phyloP scores from a whole-genome alignment of 2,329 filamentous ascomycete genomes.

The Fusarium hostae region DNA sequence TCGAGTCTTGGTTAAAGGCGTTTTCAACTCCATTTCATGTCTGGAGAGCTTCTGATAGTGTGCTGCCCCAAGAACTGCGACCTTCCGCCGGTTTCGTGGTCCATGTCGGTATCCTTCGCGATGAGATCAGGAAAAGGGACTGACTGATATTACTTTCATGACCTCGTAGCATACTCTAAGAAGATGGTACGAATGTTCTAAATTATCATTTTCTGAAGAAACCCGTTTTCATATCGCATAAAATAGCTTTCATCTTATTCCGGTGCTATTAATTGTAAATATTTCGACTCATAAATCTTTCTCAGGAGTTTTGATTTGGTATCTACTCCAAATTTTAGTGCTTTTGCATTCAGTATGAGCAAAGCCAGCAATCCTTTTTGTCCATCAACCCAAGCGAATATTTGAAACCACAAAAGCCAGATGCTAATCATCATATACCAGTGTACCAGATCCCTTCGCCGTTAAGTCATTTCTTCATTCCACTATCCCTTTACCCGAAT shows the following conservation, averaged over 20 bases:
- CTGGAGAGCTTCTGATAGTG: slow-evolving; percentile 78
- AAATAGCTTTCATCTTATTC: slow-evolving; percentile 16
- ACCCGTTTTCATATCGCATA: not conserved
- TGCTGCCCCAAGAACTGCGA: slow-evolving; percentile 68
- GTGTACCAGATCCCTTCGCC: slow-evolving; percentile 39
- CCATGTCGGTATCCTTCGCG: slow-evolving; percentile 76
- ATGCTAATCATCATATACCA: slow-evolving; percentile 40
- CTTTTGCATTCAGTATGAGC: slow-evolving; percentile 26
- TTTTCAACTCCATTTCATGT: slow-evolving; percentile 75
- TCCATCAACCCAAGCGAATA: slow-evolving; percentile 18
- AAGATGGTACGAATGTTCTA: not conserved
- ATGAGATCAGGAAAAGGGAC: slow-evolving; percentile 11
- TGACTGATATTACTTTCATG: not conserved
- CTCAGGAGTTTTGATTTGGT: slow-evolving; percentile 17
- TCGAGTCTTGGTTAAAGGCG: slow-evolving; percentile 80
- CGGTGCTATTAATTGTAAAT: slow-evolving; percentile 12
- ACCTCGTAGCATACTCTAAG: not conserved
- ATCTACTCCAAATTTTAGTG: slow-evolving; percentile 24
- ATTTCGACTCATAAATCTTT: slow-evolving; percentile 24
- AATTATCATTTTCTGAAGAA: not conserved
- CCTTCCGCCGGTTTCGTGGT: slow-evolving; percentile 81
- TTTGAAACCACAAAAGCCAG: slow-evolving; percentile 24
- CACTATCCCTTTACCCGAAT: slow-evolving; percentile 26
- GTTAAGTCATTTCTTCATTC: slow-evolving; percentile 30
- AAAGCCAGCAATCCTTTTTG: slow-evolving; percentile 23